A percentile compares a stretch with the other conserved stretches of the same genome.
phyloP scores from a whole-genome alignment of 2,329 filamentous ascomycete species.

The Scytalidium sp. region DNA sequence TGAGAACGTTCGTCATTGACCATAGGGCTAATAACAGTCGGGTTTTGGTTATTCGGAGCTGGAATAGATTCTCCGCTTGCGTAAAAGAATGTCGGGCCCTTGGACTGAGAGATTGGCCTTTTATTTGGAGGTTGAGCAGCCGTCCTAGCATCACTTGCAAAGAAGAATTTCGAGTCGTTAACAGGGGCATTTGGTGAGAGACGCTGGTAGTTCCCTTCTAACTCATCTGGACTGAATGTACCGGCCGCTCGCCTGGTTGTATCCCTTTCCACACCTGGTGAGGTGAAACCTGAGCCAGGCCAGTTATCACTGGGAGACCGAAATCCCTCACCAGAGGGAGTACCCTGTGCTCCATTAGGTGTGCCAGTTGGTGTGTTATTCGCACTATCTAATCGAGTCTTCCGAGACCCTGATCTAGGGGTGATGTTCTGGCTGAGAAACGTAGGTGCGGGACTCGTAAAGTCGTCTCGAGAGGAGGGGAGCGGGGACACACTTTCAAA shows the following conservation, averaged over 20 bases:
- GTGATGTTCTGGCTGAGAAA: conserved; percentile 70
- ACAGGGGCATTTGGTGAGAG: conserved; percentile 20
- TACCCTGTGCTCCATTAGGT: conserved; percentile 40
- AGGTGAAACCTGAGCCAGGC: conserved; percentile 21
- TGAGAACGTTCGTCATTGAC: conserved; percentile 27
- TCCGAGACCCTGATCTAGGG: conserved; percentile 72
- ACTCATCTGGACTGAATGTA: conserved; percentile 37
- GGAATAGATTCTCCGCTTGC: conserved; percentile 41
- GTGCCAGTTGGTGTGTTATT: conserved; percentile 64
- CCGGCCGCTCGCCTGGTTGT: conserved; percentile 25
- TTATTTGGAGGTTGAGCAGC: conserved; percentile 13
- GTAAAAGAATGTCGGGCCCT: conserved; percentile 45
- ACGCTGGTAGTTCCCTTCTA: conserved; percentile 27
- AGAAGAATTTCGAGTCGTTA: conserved; percentile 77
- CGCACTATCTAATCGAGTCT: conserved; percentile 66
- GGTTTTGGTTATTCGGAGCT: conserved; percentile 13
- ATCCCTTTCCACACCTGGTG: conserved; percentile 23
- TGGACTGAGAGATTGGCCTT: conserved; percentile 16
- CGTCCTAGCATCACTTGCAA: conserved; percentile 73
- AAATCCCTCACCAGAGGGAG: conserved; percentile 20
- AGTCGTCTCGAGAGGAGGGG: conserved; percentile 39
- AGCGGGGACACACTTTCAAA: conserved; percentile 16
- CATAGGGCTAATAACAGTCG: conserved; percentile 25
- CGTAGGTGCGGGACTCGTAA: conserved; percentile 48
- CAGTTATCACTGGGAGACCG: conserved; percentile 22